Base-by-base conservation (phyloP, 768 basidiomycete genomes). In the Tephrocybe rancida region DNA sequence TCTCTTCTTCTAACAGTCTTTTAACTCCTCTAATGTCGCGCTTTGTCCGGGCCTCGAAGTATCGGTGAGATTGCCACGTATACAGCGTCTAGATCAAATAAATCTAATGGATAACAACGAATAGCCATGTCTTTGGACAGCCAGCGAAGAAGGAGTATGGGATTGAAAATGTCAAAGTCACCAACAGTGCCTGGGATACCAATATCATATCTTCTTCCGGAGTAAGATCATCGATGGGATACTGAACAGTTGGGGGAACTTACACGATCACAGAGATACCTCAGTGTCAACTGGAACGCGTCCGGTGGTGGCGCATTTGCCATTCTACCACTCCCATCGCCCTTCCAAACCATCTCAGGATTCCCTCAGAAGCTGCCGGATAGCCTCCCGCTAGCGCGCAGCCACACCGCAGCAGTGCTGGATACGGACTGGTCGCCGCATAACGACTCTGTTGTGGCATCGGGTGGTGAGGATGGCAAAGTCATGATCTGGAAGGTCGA, bases 381-480 rank as follows among this genome's bases (percentile, higher is more conserved):
- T 67, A 84, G 88, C 57, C 78, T 98, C 35, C 97, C 97, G 1
- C 82, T 98, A 50, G 93, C 92, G 16, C 87, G 96, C 50, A 90
- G 88, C 26, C 89, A 92, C 69, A 86, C 87, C 1, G 89, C 85
- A 2, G 76, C 90, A 22, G 90, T 93, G 26, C 88, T 98, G 32
- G 96, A 98, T 72, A 98, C 96, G 0, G 92, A 90, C 65, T 98
- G 95, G 94, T 92, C 90, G 0, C 95, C 95, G 0, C 93, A 96
- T 68, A 87, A 95, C 64, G 96, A 98, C 71, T 76, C 82, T 5
- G 77, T 96, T 63, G 90, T 97, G 60, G 96, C 90, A 1, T 95
- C 93, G 0, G 92, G 83, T 14, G 94, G 90, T 44, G 96, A 99
- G 69, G 97, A 99, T 67, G 94, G 95, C 38, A 94, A 95, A 64